A percentile compares a stretch with the other conserved stretches of the same genome.
Conservation (phyloP, 768 basidiomycete genomes). For the Termitomyces sp. region DNA sequence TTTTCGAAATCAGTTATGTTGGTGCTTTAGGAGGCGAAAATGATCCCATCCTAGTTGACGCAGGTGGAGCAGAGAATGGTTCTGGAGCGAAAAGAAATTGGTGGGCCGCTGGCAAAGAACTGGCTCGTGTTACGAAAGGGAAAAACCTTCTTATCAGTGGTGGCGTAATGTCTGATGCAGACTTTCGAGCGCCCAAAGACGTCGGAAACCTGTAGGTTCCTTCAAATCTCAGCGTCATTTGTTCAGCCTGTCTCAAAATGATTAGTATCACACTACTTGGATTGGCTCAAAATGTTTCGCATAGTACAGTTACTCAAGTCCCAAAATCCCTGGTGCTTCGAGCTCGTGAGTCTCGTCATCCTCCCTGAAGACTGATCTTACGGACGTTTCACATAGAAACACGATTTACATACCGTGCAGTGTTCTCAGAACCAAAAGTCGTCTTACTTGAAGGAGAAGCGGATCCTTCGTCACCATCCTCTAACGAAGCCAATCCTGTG, state of each 20-base stretch:
- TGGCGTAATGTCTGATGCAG: constrained; percentile 53
- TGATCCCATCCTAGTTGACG: constrained; percentile 36
- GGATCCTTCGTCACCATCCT: not conserved
- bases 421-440: constrained; percentile 69
- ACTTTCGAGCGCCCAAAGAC: constrained; percentile 68
- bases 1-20: constrained; percentile 77
- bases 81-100: constrained; percentile 65
- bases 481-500: not conserved
- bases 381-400: constrained; percentile 45
- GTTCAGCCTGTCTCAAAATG: not conserved
- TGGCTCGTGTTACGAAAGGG: constrained; percentile 76
- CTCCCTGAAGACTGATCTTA: not conserved
- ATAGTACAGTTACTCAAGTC: constrained; percentile 51
- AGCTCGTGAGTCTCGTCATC: constrained; percentile 50
- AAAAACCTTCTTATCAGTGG: constrained; percentile 70
- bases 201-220: constrained; percentile 64
- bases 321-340: constrained; percentile 67
- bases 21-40: constrained; percentile 65
- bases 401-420: constrained; percentile 73
- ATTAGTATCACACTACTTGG: constrained; percentile 61
- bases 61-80: constrained; percentile 48
- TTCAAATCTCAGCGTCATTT: not conserved
- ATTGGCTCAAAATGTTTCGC: constrained; percentile 61
- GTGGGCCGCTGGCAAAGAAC: constrained; percentile 78
- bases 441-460: constrained; percentile 39